Conservation (phyloP, 441 rosid species). For the Codiaeum variegatum region DNA sequence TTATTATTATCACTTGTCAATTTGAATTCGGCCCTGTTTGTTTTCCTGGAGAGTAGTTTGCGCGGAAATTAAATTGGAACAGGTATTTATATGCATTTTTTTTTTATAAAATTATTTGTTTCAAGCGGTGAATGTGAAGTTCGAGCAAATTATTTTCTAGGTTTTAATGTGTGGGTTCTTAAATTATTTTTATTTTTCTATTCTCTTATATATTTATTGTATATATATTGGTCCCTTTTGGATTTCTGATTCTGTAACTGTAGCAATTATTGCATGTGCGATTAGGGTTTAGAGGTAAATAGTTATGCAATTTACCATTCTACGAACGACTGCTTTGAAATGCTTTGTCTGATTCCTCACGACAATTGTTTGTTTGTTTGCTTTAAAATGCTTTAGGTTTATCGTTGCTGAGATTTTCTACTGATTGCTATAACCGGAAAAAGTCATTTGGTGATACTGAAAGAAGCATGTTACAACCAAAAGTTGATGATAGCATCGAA, state of each 20-base stretch:
- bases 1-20: not conserved
- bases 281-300: conserved; percentile 6
- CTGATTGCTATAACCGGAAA: conserved; percentile 12
- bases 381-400: conserved; percentile 21
- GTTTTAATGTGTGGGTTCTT: not conserved
- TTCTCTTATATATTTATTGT: not conserved
- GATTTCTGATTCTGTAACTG: not conserved
- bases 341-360: not conserved
- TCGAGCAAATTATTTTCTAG: not conserved
- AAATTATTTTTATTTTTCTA: not conserved
- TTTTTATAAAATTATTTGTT: not conserved
- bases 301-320: not conserved
- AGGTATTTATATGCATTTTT: too few relatives aligned
- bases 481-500: conserved; percentile 36
- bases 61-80: not conserved
- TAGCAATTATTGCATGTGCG: not conserved
- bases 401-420: not conserved
- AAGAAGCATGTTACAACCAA: conserved; percentile 57
- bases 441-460: too few relatives aligned
- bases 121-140: not conserved
- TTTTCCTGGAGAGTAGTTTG: not conserved
- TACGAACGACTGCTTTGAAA: not conserved
- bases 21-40: not conserved
- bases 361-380: too few relatives aligned
- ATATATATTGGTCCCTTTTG: not conserved